phyloP scores from a whole-genome alignment of 2,329 filamentous ascomycete species.

The Penicillium nordicum region DNA sequence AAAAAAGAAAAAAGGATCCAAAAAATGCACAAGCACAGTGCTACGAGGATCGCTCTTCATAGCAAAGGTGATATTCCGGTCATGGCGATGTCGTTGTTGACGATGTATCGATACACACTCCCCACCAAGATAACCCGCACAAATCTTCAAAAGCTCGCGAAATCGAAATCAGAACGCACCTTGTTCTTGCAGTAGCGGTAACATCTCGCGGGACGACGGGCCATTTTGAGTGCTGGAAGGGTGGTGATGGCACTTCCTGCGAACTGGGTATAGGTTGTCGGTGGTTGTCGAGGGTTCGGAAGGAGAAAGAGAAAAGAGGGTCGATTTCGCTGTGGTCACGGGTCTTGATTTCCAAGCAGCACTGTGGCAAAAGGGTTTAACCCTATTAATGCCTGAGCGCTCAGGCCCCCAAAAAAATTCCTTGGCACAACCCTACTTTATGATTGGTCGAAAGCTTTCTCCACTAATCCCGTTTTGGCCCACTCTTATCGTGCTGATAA shows the following conservation, averaged over 20 bases:
- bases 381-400: slow-evolving; percentile 20
- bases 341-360: slow-evolving; percentile 45
- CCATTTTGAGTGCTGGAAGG: slow-evolving; percentile 77
- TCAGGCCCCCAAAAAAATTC: background rate
- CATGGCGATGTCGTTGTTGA: slow-evolving; percentile 3
- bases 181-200: slow-evolving; percentile 99
- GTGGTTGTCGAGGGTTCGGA: slow-evolving; percentile 37
- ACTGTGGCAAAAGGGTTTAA: slow-evolving; percentile 43
- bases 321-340: slow-evolving; percentile 20
- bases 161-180: slow-evolving; percentile 57
- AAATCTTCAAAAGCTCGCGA: slow-evolving; percentile 17
- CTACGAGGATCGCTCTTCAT: background rate
- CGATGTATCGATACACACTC: slow-evolving; percentile 9
- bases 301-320: slow-evolving; percentile 27
- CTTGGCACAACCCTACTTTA: accelerated
- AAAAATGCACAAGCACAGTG: background rate
- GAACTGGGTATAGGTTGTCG: slow-evolving; percentile 41
- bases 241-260: slow-evolving; percentile 46
- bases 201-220: slow-evolving; percentile 97
- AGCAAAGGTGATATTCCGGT: background rate
- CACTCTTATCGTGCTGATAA: background rate
- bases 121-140: slow-evolving; percentile 33
- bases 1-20: slow-evolving; percentile 8
- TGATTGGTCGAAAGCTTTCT: background rate
- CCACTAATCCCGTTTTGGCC: background rate